Evolutionary conservation across 352 stramenopile species (phyloP), one percentile per base, ranked within the genome.

Genomic region (Globisporangium recalcitrans): DNA sequence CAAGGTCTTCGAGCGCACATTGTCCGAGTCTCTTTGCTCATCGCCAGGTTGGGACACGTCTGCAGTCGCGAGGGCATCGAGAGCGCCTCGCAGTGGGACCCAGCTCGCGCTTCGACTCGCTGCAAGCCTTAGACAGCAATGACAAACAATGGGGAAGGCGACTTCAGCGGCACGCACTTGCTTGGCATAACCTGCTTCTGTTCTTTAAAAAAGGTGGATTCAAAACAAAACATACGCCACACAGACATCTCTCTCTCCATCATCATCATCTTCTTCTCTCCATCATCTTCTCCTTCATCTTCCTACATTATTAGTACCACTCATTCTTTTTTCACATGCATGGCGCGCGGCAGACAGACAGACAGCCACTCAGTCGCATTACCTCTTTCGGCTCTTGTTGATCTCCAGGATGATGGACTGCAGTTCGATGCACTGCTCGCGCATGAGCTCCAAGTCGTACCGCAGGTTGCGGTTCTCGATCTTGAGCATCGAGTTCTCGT

Each of bases 341-440:
- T 36, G 3, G 26, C 11, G 48, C 26, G 46, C 22, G 46, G 21
- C 29, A 13, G 21, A 4, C 10, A 21, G 2, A 24, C 6, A 21
- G 26, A 6, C 65, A 4, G 0, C n/a, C n/a, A n/a, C 3, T 42
- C 36, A n/a, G 11, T 42, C 11, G 34, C 4, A n/a, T 66, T 85
- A 93, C 70, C 85, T 79, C 76, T 93, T 93, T 54, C 85, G 80
- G 64, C 85, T 92, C 72, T 90, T 91, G 81, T 94, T 92, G 71
- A 94, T 94, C 78, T 94, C 85, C 47, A 94, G 77, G 58, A 94
- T 94, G 67, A 94, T 94, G 54, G 85, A 78, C 55, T 94, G 85
- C 53, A 94, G 62, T 62, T 94, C 85, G 52, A 94, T 92, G 65
- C 85, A 94, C 72, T 94, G 85, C 68, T 94, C 85, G 31, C 85